Evolutionary conservation across 73 alveolate species (phyloP).

Genomic region (Paramecium sonneborni): DNA sequence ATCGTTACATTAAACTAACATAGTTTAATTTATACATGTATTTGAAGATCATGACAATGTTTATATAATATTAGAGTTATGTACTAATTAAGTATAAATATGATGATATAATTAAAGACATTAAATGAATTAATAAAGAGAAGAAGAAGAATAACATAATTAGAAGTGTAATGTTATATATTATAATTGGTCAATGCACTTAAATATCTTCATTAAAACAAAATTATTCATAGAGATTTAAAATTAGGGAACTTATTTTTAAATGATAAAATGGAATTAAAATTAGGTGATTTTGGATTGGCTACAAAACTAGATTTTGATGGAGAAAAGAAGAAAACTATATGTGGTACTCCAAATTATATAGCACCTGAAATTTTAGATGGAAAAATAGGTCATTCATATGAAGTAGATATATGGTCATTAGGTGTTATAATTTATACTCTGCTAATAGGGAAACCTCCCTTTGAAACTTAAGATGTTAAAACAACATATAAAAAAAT

Average conservation of each 20-base stretch:
- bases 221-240: constrained; percentile 96
- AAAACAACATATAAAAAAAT: constrained; percentile 92
- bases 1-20: constrained; percentile 88
- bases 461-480: constrained; percentile 94
- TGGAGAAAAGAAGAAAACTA: constrained; percentile 97
- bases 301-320: constrained; percentile 98
- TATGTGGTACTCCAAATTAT: constrained; percentile 99
- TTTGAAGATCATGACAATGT: constrained; percentile 95
- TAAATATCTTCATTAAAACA: constrained; percentile 92
- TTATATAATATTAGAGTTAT: constrained; percentile 89
- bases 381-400: constrained; percentile 94
- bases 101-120: constrained; percentile 72
- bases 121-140: constrained; percentile 95
- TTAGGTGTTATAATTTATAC: constrained; percentile 97
- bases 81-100: constrained; percentile 77
- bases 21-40: constrained; percentile 95
- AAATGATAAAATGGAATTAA: constrained; percentile 96
- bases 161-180: constrained; percentile 94
- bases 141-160: constrained; percentile 91
- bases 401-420: constrained; percentile 98
- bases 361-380: constrained; percentile 98
- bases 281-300: constrained; percentile 98
- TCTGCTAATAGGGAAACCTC: constrained; percentile 96
- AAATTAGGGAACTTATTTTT: constrained; percentile 96
- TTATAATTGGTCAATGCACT: constrained; percentile 91